Evolutionary conservation across 192 early-diverging fungal species (phyloP).

Genomic region (Coemansia sp.): DNA sequence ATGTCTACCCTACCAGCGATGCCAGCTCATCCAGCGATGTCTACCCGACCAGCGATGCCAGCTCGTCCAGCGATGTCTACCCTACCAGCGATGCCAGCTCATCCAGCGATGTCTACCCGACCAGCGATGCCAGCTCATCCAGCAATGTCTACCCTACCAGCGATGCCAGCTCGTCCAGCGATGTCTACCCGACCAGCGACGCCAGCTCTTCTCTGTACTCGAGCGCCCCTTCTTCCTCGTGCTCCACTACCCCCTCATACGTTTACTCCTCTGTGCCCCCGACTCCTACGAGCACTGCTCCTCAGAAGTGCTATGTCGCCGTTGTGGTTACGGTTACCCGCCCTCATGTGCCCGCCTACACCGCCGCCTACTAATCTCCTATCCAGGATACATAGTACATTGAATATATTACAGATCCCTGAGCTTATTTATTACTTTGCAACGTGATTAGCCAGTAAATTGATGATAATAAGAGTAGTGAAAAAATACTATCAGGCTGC

Average conservation of each 20-base stretch:
- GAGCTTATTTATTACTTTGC: background rate
- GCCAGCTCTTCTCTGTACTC: background rate
- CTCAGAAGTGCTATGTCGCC: background rate
- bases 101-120: background rate
- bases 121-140: background rate
- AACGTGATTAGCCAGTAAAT: background rate
- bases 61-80: too few species aligned
- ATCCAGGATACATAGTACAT: background rate
- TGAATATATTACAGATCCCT: background rate
- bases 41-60: background rate
- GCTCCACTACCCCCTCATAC: background rate
- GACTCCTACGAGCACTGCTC: too few species aligned
- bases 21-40: background rate
- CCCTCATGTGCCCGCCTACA: too few species aligned
- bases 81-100: background rate
- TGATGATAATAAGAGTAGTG: background rate
- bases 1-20: too few species aligned
- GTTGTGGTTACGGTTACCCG: background rate
- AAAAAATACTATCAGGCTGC: background rate
- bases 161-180: background rate
- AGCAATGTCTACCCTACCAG: background rate
- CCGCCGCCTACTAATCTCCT: background rate
- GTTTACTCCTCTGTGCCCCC: too few species aligned
- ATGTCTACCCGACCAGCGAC: background rate
- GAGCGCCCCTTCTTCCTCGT: background rate